A percentile compares a stretch with the other conserved stretches of the same genome.
Conservation (phyloP, 1,284 basidiomycete species). For the Fomitopsis palustris region DNA sequence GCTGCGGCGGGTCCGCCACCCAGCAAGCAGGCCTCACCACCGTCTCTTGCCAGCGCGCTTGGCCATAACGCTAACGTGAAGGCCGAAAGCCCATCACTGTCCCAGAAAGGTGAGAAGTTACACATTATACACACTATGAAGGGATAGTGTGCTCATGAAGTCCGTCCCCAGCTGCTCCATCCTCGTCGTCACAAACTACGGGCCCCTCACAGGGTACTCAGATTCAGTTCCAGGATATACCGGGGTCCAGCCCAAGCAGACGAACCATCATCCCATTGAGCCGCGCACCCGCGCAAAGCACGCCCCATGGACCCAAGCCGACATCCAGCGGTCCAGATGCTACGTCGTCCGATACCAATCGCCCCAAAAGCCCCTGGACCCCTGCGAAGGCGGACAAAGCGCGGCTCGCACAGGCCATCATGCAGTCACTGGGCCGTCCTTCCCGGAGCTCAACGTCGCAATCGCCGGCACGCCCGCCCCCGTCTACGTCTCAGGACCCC, state of each 20-base stretch:
- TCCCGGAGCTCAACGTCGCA: not conserved
- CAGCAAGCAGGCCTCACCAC: too few relatives aligned
- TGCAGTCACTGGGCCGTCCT: constrained; percentile 35
- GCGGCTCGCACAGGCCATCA: constrained; percentile 40
- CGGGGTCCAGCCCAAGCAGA: not conserved
- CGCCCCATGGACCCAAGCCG: not conserved
- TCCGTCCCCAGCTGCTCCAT: not conserved
- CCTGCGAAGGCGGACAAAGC: constrained; percentile 35
- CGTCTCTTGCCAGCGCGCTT: too few relatives aligned
- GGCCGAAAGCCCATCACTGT: too few relatives aligned
- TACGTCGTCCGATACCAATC: not conserved
- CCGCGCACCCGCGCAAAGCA: not conserved
- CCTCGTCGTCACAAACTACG: not conserved
- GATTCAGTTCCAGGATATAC: not conserved
- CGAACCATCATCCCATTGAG: not conserved
- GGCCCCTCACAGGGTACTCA: not conserved
- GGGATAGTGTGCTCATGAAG: too few relatives aligned
- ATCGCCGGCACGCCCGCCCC: not conserved
- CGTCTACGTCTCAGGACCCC: not conserved
- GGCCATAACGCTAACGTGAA: too few relatives aligned
- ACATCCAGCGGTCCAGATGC: not conserved
- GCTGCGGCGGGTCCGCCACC: too few relatives aligned
- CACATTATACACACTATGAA: too few relatives aligned
- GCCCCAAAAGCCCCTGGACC: constrained; percentile 18
- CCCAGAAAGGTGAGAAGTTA: too few relatives aligned